Evolutionary conservation across 202 grass and related monocot genomes (phyloP), one percentile per base, ranked within the genome.

Genomic region (Carex arenaria): DNA sequence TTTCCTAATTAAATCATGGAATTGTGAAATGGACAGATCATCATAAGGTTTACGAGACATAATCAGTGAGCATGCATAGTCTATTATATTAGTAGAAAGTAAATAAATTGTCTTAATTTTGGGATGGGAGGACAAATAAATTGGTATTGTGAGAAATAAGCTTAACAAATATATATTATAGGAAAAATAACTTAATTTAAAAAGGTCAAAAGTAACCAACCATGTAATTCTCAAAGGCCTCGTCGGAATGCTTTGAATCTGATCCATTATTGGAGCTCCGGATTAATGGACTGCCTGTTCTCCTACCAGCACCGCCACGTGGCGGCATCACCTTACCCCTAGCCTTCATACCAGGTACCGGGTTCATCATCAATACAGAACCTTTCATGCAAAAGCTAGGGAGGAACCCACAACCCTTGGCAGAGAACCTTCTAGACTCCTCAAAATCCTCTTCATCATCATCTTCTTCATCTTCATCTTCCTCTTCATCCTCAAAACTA

Each of bases 371-470:
- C 49, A 92, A 36, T 63, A 94, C 82, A 42, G 96, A 99, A 55
- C 83, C 85, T 83, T 92, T 99, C 30, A 88, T 72, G 65, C 96
- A 99, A 32, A 99, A 72, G 12, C 82, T 82, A 47, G 96, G 93
- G 60, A 99, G 88, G 80, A 99, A 72, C 23, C 93, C 96, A 82
- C 96, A 99, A 0, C 91, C 96, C 63, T 93, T 95, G 47, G 93
- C 87, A 22, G 87, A 71, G 67, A 92, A 93, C 18, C 82, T 68
- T 9, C 89, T 76, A 11, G 89, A 73, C 68, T 86, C 89, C 12
- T 89, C 89, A 14, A 78, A 89, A 10, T 91, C 90, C 14, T 82
- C 82, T 28, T 85, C 90, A 17, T 94, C 87, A 0, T 90, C 86
- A 1, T 95, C 85, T 2, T 85, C 90, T 0, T 91, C 89, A 0